A percentile compares a stretch with the other conserved stretches of the same genome.
These are phyloP conservation scores for Emericellopsis cladophorae DNA, from an alignment of 2,329 filamentous ascomycete species.

Conservation along the genomic window DNA sequence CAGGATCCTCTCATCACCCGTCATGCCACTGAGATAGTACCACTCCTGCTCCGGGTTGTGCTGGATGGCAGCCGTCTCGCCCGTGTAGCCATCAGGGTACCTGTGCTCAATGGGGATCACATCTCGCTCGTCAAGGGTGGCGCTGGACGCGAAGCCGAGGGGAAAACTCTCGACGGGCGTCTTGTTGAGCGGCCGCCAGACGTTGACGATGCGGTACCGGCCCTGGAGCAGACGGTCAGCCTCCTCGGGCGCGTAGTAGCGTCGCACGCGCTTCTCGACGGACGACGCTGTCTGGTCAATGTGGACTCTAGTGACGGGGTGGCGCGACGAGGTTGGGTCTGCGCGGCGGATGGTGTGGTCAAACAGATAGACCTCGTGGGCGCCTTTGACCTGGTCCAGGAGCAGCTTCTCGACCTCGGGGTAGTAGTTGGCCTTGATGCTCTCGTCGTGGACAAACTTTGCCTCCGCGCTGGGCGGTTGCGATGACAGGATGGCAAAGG, in stretches of 20 bases:
- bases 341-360: constrained; percentile 79
- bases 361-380: constrained; percentile 59
- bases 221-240: constrained; percentile 52
- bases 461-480: constrained; percentile 42
- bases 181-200: constrained; percentile 59
- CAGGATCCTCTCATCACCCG: constrained; percentile 55
- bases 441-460: constrained; percentile 55
- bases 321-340: constrained; percentile 42
- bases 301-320: constrained; percentile 62
- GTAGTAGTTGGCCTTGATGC: constrained; percentile 66
- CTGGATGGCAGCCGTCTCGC: constrained; percentile 61
- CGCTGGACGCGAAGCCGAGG: constrained; percentile 55
- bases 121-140: constrained; percentile 47
- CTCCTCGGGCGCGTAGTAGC: constrained; percentile 53
- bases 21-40: constrained; percentile 75
- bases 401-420: constrained; percentile 69
- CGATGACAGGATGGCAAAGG: constrained; percentile 54
- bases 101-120: constrained; percentile 62
- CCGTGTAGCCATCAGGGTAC: constrained; percentile 50
- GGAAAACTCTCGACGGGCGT: constrained; percentile 53
- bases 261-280: constrained; percentile 51
- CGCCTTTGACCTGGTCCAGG: constrained; percentile 52
- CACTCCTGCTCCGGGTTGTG: constrained; percentile 53
- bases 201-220: constrained; percentile 75
- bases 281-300: constrained; percentile 69